These are phyloP conservation scores for Cordyceps farinosa DNA, from an alignment of 2,329 filamentous ascomycete genomes.

Conservation along the genomic window DNA sequence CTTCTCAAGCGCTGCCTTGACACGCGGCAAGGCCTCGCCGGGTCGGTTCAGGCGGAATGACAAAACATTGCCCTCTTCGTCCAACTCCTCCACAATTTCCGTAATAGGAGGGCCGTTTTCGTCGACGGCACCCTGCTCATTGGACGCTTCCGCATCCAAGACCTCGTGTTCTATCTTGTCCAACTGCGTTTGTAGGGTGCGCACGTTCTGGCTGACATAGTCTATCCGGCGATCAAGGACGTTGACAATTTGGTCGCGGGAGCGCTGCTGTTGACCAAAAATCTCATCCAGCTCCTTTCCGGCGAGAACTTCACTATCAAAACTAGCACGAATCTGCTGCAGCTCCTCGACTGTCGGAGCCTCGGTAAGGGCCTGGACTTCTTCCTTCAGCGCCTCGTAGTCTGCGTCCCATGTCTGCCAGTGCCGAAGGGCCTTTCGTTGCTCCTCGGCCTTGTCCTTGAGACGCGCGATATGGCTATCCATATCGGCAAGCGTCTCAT, in stretches of 20 bases:
- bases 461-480: constrained; percentile 73
- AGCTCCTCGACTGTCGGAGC: constrained; percentile 49
- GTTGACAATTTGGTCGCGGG: constrained; percentile 52
- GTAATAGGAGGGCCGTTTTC: constrained; percentile 74
- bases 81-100: constrained; percentile 88
- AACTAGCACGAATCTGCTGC: constrained; percentile 52
- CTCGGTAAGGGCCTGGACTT: constrained; percentile 58
- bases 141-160: constrained; percentile 57
- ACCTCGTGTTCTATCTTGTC: constrained; percentile 66
- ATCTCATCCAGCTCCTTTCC: constrained; percentile 53
- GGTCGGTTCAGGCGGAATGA: constrained; percentile 64
- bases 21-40: constrained; percentile 61
- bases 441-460: constrained; percentile 66
- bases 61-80: constrained; percentile 83
- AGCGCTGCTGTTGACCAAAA: constrained; percentile 32
- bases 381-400: constrained; percentile 84
- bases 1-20: constrained; percentile 71
- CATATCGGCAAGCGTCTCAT: constrained; percentile 60
- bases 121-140: constrained; percentile 58
- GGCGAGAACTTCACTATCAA: constrained; percentile 60
- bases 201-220: constrained; percentile 81
- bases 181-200: constrained; percentile 69
- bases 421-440: constrained; percentile 73
- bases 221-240: constrained; percentile 70
- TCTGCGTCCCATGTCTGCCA: constrained; percentile 92